These are phyloP conservation scores for Boletus subparvulus DNA, from an alignment of 768 basidiomycete genomes.

Conservation along the genomic window DNA sequence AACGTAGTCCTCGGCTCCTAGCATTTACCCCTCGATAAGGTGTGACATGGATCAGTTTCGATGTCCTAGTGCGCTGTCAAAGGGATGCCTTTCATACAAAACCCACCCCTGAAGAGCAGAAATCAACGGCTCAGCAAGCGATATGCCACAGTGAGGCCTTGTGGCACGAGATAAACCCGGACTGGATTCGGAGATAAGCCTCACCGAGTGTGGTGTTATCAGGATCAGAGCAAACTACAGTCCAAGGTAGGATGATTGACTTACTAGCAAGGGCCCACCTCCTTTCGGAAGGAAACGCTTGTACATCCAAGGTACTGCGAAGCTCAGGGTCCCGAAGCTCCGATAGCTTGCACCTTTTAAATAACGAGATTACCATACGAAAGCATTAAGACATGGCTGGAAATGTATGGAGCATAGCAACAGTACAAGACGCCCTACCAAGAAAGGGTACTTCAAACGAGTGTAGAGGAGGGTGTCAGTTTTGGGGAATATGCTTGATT, in stretches of 20 bases:
- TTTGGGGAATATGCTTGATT: conserved; percentile 25
- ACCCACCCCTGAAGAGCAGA: conserved; percentile 6
- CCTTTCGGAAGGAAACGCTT: conserved; percentile 5
- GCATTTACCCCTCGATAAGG: conserved; percentile 17
- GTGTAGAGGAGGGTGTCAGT: conserved; percentile 27
- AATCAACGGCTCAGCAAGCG: conserved; percentile 3
- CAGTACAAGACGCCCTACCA: conserved; percentile 33
- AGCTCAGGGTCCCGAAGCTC: conserved; percentile 7
- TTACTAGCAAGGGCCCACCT: conserved; percentile 3
- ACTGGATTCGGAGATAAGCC: conserved; percentile 8
- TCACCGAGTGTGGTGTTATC: conserved; percentile 3
- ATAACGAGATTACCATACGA: conserved; percentile 36
- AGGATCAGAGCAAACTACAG: neutral
- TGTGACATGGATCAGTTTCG: conserved; percentile 12
- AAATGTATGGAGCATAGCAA: conserved; percentile 36
- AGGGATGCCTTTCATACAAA: neutral
- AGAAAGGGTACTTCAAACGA: conserved; percentile 29
- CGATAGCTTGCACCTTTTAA: conserved; percentile 20
- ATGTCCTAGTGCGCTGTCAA: neutral
- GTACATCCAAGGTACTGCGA: conserved; percentile 8
- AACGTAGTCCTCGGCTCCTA: conserved; percentile 15
- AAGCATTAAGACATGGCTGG: conserved; percentile 37
- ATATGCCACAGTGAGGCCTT: conserved; percentile 9
- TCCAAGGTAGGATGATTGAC: conserved; percentile 12
- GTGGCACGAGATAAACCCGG: conserved; percentile 10